Conservation (phyloP, 106 monocot genomes). For the Allium sativum region DNA sequence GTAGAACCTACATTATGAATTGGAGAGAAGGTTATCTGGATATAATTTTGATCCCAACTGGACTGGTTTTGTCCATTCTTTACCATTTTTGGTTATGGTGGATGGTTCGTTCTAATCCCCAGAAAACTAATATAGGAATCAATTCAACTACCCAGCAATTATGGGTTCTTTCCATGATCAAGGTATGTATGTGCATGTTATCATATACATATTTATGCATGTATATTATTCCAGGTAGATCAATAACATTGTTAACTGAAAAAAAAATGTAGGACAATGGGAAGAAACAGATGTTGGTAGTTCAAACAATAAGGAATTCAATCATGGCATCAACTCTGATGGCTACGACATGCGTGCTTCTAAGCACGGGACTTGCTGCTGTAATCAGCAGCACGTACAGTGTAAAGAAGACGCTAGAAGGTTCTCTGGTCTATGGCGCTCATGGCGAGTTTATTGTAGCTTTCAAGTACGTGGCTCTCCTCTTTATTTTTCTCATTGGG, state of each 20-base stretch:
- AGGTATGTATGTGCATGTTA: slow-evolving; percentile 13
- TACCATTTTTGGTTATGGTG: slow-evolving; percentile 58
- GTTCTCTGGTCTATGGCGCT: slow-evolving; percentile 6
- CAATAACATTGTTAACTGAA: background rate
- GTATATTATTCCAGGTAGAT: background rate
- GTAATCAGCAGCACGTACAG: slow-evolving; percentile 26
- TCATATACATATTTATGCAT: background rate
- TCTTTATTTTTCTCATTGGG: slow-evolving; percentile 31
- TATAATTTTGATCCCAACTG: slow-evolving; percentile 32
- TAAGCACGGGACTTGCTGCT: slow-evolving; percentile 19
- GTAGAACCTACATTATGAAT: slow-evolving; percentile 18
- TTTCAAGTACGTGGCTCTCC: slow-evolving; percentile 24
- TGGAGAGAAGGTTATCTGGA: slow-evolving; percentile 53
- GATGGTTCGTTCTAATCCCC: slow-evolving; percentile 28
- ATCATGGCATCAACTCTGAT: slow-evolving; percentile 20
- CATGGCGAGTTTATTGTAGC: slow-evolving; percentile 13
- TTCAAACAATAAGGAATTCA: slow-evolving; percentile 11
- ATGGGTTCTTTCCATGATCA: slow-evolving; percentile 46
- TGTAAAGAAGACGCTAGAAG: slow-evolving; percentile 9
- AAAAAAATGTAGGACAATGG: slow-evolving; percentile 6
- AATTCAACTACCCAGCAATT: slow-evolving; percentile 36
- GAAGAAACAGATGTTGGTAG: slow-evolving; percentile 14
- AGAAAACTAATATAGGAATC: slow-evolving; percentile 35
- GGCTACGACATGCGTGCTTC: slow-evolving; percentile 19
- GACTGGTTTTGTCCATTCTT: slow-evolving; percentile 24